A percentile compares a stretch with the other conserved stretches of the same genome.
These are phyloP conservation scores for Paraleonurus japonicus DNA, from an alignment of 257 asterid genomes.

Conservation along the genomic window DNA sequence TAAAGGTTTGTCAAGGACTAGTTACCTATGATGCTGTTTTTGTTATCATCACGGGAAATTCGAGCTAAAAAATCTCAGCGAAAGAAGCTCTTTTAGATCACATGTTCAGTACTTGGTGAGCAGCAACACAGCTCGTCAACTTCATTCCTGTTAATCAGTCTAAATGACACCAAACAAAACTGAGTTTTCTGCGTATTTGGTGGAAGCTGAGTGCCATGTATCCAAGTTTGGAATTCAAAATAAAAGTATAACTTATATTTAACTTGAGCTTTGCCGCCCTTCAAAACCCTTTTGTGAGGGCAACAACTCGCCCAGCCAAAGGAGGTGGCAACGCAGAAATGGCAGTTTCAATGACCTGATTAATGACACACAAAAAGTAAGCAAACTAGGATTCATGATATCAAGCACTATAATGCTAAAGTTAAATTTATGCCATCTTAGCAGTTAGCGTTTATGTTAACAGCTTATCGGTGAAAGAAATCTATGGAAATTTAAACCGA, in stretches of 20 bases:
- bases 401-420: neutral
- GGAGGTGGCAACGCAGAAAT: slow-evolving; percentile 67
- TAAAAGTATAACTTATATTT: neutral
- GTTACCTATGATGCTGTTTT: neutral
- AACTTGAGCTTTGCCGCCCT: neutral
- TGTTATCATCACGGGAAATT: neutral
- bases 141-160: neutral
- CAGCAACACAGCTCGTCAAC: neutral
- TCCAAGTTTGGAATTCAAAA: neutral
- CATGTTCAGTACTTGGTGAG: neutral
- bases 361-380: neutral
- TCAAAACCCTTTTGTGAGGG: slow-evolving; percentile 81
- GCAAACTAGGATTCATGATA: neutral
- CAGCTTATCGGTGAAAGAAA: neutral
- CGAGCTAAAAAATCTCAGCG: neutral
- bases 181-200: neutral
- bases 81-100: neutral
- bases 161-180: neutral
- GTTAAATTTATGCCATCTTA: neutral
- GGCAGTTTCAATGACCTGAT: slow-evolving; percentile 78
- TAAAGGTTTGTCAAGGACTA: neutral
- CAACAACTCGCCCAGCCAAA: slow-evolving; percentile 77
- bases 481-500: slow-evolving; percentile 5
- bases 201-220: neutral
- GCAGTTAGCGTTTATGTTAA: neutral